Evolutionary conservation across 2,329 filamentous ascomycete species (phyloP).

Genomic region (Cryphonectria parasitica): DNA sequence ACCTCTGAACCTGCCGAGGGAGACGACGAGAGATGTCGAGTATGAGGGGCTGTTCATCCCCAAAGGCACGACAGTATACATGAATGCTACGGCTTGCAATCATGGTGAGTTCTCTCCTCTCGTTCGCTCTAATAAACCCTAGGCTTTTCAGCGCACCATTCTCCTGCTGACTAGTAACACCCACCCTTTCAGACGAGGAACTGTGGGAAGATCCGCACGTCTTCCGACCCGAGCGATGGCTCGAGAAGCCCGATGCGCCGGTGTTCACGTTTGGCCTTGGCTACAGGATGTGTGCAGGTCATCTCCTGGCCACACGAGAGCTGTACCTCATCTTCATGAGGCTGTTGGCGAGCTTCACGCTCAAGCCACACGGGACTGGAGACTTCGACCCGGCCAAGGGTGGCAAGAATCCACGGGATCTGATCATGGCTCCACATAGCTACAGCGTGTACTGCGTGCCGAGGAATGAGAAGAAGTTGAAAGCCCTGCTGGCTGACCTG

Average conservation of each 20-base stretch:
- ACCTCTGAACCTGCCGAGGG: conserved; percentile 65
- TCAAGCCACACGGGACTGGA: conserved; percentile 37
- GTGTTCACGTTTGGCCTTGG: conserved; percentile 60
- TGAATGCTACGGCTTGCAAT: conserved; percentile 55
- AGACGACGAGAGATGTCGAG: conserved; percentile 60
- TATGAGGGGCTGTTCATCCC: conserved; percentile 61
- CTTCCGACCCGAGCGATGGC: conserved; percentile 56
- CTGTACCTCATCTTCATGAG: conserved; percentile 57
- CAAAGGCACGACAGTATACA: conserved; percentile 65
- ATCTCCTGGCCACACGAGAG: conserved; percentile 56
- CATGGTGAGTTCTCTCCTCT: conserved; percentile 8
- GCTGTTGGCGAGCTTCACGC: conserved; percentile 53
- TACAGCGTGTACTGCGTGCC: conserved; percentile 28
- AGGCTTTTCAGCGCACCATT: no score
- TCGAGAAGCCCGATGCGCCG: conserved; percentile 45
- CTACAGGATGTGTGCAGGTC: conserved; percentile 58
- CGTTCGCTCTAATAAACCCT: not conserved
- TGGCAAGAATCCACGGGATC: conserved; percentile 22
- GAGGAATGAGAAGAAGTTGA: conserved; percentile 22
- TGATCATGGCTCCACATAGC: conserved; percentile 19
- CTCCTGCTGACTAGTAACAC: conserved; percentile 8
- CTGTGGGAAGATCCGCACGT: conserved; percentile 68
- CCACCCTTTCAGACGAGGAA: conserved; percentile 47
- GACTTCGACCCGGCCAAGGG: conserved; percentile 24
- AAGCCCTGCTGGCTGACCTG: not conserved